Evolutionary conservation across 2,329 filamentous ascomycete species (phyloP), one percentile per base, ranked within the genome.

Genomic region (Xylaria digitata): DNA sequence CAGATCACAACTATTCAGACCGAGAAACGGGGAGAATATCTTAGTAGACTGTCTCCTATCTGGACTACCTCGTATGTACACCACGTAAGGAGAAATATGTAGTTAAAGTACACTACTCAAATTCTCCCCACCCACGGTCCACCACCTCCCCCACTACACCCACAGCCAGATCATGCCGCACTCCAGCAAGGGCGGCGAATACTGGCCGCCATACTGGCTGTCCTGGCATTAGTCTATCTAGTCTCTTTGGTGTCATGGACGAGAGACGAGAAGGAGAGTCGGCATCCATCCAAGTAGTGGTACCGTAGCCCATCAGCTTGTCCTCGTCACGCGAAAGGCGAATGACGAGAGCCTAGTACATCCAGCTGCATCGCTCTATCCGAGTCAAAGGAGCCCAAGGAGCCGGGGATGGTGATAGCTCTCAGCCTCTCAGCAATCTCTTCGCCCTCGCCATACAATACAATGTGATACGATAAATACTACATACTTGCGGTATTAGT

Each of bases 321-420:
- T 15, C 32, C 17, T 58, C 57, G 57, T 65, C 48, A 62, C 62
- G 66, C 49, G 50, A 26, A 40, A 13, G 55, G 66, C 49, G 50
- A 26, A 40, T 8, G 55, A 59, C 26, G 37, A 55, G 21, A 19
- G 59, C 40, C 55, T 53, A 55, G 46, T 53, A 32, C 37, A 30
- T 42, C 60, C 50, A 50, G 63, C 57, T 60, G 59, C 45, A 48
- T 56, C 46, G 58, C 34, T 63, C 50, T 58, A 59, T 60, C 62
- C 62, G 46, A 61, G 48, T 48, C 46, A 2, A 26, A 26, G 26
- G 26, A 26, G 26, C 26, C 26, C 26, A 48, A 32, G 17, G 37
- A 43, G 42, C 15, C 37, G 11, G 53, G 43, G 50, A 56, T 56
- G 32, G 59, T 56, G 54, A 62, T 32, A 34, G 50, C 43, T 37